Conservation (phyloP, 2,329 filamentous ascomycete species). For the Fusarium bulbicola region DNA sequence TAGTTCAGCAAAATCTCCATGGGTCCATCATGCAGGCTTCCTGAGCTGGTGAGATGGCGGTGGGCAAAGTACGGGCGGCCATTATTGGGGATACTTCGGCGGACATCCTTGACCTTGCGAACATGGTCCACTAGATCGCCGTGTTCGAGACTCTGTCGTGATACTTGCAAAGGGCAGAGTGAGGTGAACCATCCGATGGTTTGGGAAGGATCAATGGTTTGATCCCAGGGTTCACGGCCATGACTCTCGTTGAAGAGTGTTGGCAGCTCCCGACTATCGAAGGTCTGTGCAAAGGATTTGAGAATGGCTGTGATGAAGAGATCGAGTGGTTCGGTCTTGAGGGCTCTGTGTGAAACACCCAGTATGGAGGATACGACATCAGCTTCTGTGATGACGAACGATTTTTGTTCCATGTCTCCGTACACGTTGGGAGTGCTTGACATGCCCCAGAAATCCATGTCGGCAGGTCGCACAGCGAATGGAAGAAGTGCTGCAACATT, state of each 20-base stretch:
- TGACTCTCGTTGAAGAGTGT: conserved; percentile 54
- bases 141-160: not conserved
- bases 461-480: not conserved
- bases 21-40: not conserved
- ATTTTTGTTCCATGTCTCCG: not conserved
- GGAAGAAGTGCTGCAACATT: not conserved
- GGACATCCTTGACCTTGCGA: conserved; percentile 13
- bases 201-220: conserved; percentile 46
- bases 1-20: conserved; percentile 30
- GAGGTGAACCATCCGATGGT: conserved; percentile 60
- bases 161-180: conserved; percentile 46
- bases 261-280: conserved; percentile 47
- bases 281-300: conserved; percentile 47
- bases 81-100: conserved; percentile 17
- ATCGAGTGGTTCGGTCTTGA: conserved; percentile 51
- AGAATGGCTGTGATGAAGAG: conserved; percentile 49
- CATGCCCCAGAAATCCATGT: conserved; percentile 37
- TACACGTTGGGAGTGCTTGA: conserved; percentile 11
- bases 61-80: conserved; percentile 27
- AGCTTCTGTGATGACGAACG: conserved; percentile 10
- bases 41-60: not conserved
- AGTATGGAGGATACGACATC: conserved; percentile 17
- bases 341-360: conserved; percentile 40
- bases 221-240: conserved; percentile 51
- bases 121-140: conserved; percentile 12